Conservation (phyloP, 2,329 filamentous ascomycete genomes). For the Sporothrix schenckii region DNA sequence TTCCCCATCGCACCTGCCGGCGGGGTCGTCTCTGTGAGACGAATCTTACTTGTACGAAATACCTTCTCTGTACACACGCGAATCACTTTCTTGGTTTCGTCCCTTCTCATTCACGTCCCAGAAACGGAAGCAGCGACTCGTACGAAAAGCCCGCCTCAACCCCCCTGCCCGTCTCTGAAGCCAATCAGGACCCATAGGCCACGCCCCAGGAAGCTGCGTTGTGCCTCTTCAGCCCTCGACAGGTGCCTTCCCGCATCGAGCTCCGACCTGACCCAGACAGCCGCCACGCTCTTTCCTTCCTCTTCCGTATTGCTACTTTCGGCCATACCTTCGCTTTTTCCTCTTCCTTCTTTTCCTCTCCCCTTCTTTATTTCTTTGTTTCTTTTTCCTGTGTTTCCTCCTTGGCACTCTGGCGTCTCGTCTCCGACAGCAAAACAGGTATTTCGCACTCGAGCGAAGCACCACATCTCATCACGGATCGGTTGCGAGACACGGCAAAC, state of each 20-base stretch:
- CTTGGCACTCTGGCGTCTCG: neutral
- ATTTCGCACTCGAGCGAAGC: neutral
- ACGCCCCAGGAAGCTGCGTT: neutral
- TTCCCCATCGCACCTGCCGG: conserved; percentile 5
- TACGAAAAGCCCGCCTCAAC: conserved; percentile 18
- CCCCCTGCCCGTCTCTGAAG: conserved; percentile 16
- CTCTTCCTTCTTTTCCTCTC: neutral
- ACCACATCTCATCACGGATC: neutral
- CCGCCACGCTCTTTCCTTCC: conserved; percentile 21
- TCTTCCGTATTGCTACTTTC: neutral
- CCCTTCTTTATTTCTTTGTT: neutral
- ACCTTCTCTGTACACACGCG: conserved; percentile 17
- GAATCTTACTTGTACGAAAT: neutral
- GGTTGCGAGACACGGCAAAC: conserved; percentile 6
- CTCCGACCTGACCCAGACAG: neutral
- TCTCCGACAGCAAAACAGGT: neutral
- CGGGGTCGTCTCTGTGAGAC: conserved; percentile 17
- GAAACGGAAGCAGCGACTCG: conserved; percentile 17
- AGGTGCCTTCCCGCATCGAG: neutral
- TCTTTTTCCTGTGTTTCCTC: neutral
- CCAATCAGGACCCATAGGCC: conserved; percentile 20
- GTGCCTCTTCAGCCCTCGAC: conserved; percentile 23
- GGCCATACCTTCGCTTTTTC: neutral
- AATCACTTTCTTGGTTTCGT: neutral
- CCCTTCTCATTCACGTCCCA: neutral